A percentile compares a stretch with the other conserved stretches of the same genome.
Conservation (phyloP, 345 rosid species). For the Carallia pectinifolia region DNA sequence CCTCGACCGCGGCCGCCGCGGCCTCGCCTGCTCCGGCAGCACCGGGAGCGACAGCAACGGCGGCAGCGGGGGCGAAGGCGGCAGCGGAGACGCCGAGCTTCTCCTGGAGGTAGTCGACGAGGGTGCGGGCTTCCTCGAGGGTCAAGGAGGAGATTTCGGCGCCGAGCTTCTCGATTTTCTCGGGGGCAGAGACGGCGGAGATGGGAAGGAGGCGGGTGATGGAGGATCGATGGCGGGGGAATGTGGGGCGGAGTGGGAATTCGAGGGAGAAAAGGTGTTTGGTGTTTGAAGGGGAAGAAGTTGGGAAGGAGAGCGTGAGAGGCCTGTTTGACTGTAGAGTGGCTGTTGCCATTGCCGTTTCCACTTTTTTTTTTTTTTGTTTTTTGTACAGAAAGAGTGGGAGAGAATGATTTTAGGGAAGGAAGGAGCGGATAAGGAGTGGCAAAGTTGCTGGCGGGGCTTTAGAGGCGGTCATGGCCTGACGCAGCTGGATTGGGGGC, state of each 20-base stretch:
- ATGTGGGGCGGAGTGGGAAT: slow-evolving; percentile 42
- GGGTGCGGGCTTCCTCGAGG: slow-evolving; percentile 65
- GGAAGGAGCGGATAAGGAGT: background rate
- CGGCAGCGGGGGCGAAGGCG: slow-evolving; percentile 55
- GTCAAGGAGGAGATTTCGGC: slow-evolving; percentile 60
- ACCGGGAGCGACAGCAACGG: slow-evolving; percentile 41
- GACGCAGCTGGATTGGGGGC: too few species aligned
- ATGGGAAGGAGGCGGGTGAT: slow-evolving; percentile 52
- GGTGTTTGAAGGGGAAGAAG: slow-evolving; percentile 12
- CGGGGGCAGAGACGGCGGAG: slow-evolving; percentile 62
- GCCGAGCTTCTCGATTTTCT: slow-evolving; percentile 66
- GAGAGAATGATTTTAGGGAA: slow-evolving; percentile 11
- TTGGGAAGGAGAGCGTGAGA: slow-evolving; percentile 27
- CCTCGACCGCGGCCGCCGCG: slow-evolving; percentile 46
- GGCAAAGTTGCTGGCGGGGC: too few species aligned
- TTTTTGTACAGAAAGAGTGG: too few species aligned
- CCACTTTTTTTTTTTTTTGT: background rate
- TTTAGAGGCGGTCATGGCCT: too few species aligned
- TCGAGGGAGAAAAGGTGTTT: slow-evolving; percentile 29
- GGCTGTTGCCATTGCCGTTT: slow-evolving; percentile 22
- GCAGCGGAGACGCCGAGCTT: slow-evolving; percentile 82
- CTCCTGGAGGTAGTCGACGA: slow-evolving; percentile 79
- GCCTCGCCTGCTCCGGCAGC: slow-evolving; percentile 28
- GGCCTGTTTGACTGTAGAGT: background rate
- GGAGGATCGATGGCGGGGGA: slow-evolving; percentile 24